Evolutionary conservation across 805 yeast genomes (phyloP).

Genomic region (Barnettozyma sucrosica): DNA sequence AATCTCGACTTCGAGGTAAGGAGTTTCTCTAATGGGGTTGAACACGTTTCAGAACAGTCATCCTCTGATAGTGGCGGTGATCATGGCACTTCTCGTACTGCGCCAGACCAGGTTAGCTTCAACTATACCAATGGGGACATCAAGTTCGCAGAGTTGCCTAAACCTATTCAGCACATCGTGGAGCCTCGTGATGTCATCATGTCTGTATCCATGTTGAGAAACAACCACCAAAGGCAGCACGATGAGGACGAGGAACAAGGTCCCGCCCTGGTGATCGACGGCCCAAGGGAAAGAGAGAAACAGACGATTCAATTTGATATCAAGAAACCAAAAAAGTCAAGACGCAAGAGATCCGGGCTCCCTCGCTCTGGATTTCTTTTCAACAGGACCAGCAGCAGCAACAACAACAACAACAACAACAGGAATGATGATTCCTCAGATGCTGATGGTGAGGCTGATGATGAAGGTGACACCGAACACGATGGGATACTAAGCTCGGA

Average conservation of each 20-base stretch:
- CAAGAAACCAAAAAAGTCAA: slow-evolving; percentile 15
- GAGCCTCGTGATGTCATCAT: slow-evolving; percentile 80
- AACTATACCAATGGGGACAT: slow-evolving; percentile 10
- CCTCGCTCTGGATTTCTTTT: slow-evolving; percentile 15
- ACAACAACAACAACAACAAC: too few relatives aligned
- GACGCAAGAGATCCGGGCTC: slow-evolving; percentile 14
- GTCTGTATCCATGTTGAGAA: slow-evolving; percentile 77
- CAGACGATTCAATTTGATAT: slow-evolving; percentile 27
- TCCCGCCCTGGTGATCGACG: slow-evolving; percentile 69
- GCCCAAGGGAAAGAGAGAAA: slow-evolving; percentile 51
- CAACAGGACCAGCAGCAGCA: background rate
- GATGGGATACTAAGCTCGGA: background rate
- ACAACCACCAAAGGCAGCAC: slow-evolving; percentile 37
- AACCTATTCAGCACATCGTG: slow-evolving; percentile 38
- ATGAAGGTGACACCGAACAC: slow-evolving; percentile 1
- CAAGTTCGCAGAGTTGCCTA: slow-evolving; percentile 22
- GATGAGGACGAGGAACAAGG: slow-evolving; percentile 50
- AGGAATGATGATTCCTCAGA: background rate
- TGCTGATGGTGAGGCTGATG: slow-evolving; percentile 6
- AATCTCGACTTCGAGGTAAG: slow-evolving; percentile 7
- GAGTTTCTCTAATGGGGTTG: slow-evolving; percentile 5
- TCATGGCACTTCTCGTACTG: background rate
- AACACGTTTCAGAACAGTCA: slow-evolving; percentile 23
- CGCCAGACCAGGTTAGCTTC: slow-evolving; percentile 6
- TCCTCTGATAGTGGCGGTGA: slow-evolving; percentile 17